phyloP scores from a whole-genome alignment of 805 yeast species.

The Ogataea degrootiae region DNA sequence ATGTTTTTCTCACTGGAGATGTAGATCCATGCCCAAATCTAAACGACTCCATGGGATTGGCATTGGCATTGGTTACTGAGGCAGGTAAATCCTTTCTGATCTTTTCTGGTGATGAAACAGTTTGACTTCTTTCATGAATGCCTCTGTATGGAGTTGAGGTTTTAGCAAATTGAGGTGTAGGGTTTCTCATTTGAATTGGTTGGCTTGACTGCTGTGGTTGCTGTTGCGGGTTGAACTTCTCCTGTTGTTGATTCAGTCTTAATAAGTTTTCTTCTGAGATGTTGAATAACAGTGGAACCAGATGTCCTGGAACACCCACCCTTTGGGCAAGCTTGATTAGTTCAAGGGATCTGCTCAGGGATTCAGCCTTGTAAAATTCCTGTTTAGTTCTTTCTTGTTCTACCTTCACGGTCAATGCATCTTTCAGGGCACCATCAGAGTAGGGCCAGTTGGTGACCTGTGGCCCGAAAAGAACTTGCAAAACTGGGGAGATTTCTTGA shows the following conservation, averaged over 20 bases:
- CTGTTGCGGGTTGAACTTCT: background rate
- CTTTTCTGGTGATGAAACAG: slow-evolving; percentile 7
- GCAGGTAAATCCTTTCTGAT: background rate
- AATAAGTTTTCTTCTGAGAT: slow-evolving; percentile 13
- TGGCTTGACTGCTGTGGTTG: background rate
- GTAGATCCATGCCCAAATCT: slow-evolving; percentile 28
- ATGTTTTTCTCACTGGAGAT: slow-evolving; percentile 10
- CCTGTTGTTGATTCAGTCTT: slow-evolving; percentile 6
- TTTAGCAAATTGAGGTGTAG: slow-evolving; percentile 1
- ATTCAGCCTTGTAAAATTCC: slow-evolving; percentile 65
- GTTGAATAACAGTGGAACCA: slow-evolving; percentile 57
- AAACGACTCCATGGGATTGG: slow-evolving; percentile 24
- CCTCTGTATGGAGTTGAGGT: slow-evolving; percentile 8
- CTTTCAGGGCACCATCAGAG: slow-evolving; percentile 52
- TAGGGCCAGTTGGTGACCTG: slow-evolving; percentile 48
- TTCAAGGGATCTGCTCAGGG: slow-evolving; percentile 53
- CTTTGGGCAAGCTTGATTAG: slow-evolving; percentile 56
- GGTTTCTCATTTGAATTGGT: background rate
- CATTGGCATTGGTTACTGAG: slow-evolving; percentile 3
- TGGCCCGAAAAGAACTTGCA: slow-evolving; percentile 48
- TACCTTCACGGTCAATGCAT: slow-evolving; percentile 53
- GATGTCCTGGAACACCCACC: slow-evolving; percentile 57
- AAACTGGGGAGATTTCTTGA: slow-evolving; percentile 29
- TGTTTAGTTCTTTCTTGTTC: slow-evolving; percentile 84
- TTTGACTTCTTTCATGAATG: slow-evolving; percentile 9